Conservation (phyloP, 768 basidiomycete species). For the Leccinum boreale region DNA sequence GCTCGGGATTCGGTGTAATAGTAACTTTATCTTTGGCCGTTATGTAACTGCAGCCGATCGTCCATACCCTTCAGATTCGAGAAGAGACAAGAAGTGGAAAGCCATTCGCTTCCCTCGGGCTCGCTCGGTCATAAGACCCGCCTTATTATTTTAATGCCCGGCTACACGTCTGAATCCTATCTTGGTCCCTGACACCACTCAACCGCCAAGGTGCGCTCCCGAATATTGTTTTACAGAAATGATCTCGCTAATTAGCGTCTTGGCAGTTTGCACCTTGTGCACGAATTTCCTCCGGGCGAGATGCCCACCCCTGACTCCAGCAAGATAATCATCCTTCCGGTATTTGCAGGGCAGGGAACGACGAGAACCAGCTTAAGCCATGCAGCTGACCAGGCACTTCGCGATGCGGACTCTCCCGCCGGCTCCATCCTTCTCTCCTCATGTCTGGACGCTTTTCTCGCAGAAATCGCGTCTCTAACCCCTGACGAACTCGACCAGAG, state of each 20-base stretch:
- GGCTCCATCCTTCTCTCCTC: slow-evolving; percentile 47
- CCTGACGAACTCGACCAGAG: slow-evolving; percentile 30
- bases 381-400: slow-evolving; percentile 37
- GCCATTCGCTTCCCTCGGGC: slow-evolving; percentile 16
- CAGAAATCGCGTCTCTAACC: slow-evolving; percentile 48
- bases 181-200: neutral
- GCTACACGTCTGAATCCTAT: slow-evolving; percentile 1
- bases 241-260: neutral
- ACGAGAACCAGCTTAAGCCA: slow-evolving; percentile 29
- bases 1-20: slow-evolving; percentile 16
- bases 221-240: neutral
- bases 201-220: slow-evolving; percentile 3
- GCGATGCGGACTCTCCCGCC: slow-evolving; percentile 39
- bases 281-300: neutral
- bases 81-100: slow-evolving; percentile 22
- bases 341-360: slow-evolving; percentile 59
- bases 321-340: slow-evolving; percentile 35
- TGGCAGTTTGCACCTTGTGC: neutral
- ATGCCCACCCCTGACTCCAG: slow-evolving; percentile 7
- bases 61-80: slow-evolving; percentile 11
- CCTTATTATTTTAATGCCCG: slow-evolving; percentile 15
- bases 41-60: slow-evolving; percentile 21
- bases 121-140: slow-evolving; percentile 2
- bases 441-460: slow-evolving; percentile 48
- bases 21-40: slow-evolving; percentile 23